Conservation (phyloP, 1,139 yeast species). For the Scheffersomyces illinoinensis region DNA sequence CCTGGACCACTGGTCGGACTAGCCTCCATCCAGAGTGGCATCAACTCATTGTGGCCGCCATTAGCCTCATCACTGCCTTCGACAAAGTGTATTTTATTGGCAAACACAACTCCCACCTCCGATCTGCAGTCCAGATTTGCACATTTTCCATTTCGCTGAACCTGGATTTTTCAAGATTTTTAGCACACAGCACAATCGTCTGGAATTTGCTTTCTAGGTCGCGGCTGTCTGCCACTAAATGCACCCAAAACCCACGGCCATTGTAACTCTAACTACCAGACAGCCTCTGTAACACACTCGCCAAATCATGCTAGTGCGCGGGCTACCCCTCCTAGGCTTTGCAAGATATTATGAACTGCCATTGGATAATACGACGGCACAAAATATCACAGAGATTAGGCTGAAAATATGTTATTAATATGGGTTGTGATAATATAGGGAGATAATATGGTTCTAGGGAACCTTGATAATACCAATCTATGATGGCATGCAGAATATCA, state of each 20-base stretch:
- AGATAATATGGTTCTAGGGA: background rate
- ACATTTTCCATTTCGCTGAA: background rate
- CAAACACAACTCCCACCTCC: background rate
- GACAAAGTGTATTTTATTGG: background rate
- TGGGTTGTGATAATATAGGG: background rate
- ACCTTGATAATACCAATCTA: no score
- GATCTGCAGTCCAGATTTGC: background rate
- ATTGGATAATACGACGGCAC: no score
- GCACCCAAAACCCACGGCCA: background rate
- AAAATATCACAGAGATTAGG: no score
- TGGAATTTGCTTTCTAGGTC: background rate
- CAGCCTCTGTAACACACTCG: background rate
- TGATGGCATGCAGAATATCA: background rate
- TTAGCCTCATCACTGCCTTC: background rate
- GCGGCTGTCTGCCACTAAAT: background rate
- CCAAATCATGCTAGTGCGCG: background rate
- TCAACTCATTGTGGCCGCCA: background rate
- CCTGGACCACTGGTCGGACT: background rate
- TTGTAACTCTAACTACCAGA: background rate
- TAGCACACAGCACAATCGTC: background rate
- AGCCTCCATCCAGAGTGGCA: background rate
- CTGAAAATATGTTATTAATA: background rate
- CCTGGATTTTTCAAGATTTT: background rate
- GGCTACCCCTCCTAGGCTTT: background rate
- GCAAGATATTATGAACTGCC: background rate